A percentile compares a stretch with the other conserved stretches of the same genome.
Conservation (phyloP, 371 early-diverging fungal species). For the Zychaea mexicana region DNA sequence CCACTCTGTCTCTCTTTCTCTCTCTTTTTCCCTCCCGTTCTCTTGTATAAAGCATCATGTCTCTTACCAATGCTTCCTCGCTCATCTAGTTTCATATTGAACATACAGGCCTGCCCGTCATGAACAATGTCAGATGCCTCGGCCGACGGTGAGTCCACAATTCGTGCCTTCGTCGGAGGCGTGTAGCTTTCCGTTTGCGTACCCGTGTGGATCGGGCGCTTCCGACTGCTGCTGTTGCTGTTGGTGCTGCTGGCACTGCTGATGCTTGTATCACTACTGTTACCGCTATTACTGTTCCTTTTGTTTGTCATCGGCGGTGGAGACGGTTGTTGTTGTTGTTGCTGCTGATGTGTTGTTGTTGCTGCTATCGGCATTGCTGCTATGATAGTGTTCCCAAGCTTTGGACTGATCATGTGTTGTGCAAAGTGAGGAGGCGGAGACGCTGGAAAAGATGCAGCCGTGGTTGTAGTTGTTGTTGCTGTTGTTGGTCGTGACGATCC, state of each 20-base stretch:
- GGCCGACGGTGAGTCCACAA: background rate
- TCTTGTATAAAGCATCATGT: too few relatives aligned
- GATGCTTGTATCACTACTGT: background rate
- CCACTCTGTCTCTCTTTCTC: background rate
- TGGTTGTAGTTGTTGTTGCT: background rate
- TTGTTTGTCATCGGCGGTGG: too few relatives aligned
- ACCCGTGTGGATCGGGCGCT: background rate
- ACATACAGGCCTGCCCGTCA: constrained; percentile 19
- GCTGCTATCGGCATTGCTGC: background rate
- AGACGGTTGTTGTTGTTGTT: background rate
- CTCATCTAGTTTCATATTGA: constrained; percentile 20
- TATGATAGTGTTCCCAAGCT: background rate
- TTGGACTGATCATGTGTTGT: background rate
- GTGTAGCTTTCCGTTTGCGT: background rate
- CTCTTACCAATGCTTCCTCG: constrained; percentile 22
- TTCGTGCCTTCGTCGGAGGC: constrained; percentile 6
- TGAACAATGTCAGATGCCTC: constrained; percentile 20
- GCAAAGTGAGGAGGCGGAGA: background rate
- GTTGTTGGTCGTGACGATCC: background rate
- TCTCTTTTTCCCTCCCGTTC: background rate
- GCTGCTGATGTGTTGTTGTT: constrained; percentile 1
- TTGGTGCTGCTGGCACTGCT: background rate
- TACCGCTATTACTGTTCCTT: background rate
- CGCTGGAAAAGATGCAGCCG: background rate
- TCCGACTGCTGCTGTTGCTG: background rate